Percentiles rank a stretch among this genome's conserved stretches.
These are phyloP conservation scores for Xylaria castorea DNA, from an alignment of 495 filamentous ascomycete species.

Conservation along the genomic window DNA sequence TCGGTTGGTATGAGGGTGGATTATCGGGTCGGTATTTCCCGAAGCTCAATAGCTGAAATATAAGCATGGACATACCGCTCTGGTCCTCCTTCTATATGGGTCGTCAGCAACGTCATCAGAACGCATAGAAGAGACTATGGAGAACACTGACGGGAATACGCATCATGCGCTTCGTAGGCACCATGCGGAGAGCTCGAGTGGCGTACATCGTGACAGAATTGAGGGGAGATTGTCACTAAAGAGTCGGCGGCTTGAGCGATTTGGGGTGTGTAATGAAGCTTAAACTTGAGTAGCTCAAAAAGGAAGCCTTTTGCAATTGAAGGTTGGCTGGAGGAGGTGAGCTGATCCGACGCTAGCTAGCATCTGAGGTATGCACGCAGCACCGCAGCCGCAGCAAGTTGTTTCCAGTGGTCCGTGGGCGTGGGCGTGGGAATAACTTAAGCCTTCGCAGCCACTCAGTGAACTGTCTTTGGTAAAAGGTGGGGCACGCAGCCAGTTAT, in stretches of 20 bases:
- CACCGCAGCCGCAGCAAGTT: neutral
- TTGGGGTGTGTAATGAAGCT: constrained; percentile 29
- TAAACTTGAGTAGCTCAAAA: constrained; percentile 18
- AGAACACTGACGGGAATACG: constrained; percentile 74
- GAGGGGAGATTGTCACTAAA: constrained; percentile 32
- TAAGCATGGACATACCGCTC: constrained; percentile 67
- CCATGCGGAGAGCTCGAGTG: constrained; percentile 61
- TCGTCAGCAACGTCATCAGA: constrained; percentile 38
- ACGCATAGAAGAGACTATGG: constrained; percentile 18
- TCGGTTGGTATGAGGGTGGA: neutral
- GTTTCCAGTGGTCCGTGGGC: constrained; percentile 26
- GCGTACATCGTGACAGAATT: constrained; percentile 66
- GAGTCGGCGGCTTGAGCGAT: constrained; percentile 20
- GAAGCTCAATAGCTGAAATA: neutral
- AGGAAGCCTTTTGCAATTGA: constrained; percentile 15
- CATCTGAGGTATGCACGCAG: neutral
- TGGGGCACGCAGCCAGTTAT: constrained; percentile 27
- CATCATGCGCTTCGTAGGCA: constrained; percentile 70
- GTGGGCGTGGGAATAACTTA: constrained; percentile 3
- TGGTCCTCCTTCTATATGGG: constrained; percentile 78
- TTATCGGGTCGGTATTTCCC: neutral
- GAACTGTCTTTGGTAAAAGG: constrained; percentile 19
- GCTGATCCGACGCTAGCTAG: constrained; percentile 9
- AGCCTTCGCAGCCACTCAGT: constrained; percentile 30
- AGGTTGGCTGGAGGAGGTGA: constrained; percentile 21